Conservation (phyloP, 768 basidiomycete species). For the Panaeolus papilionaceus region DNA sequence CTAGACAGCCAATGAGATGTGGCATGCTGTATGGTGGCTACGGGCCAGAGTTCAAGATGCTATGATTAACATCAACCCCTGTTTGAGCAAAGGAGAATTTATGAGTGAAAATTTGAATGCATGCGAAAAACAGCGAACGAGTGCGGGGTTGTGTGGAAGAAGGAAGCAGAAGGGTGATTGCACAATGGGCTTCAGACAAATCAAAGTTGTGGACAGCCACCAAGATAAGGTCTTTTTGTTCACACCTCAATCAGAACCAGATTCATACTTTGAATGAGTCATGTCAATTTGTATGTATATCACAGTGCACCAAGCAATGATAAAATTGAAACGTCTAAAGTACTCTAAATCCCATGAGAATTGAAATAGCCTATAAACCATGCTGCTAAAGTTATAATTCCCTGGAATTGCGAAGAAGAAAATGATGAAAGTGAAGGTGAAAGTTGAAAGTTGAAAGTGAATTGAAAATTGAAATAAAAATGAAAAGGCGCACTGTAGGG, state of each 20-base stretch:
- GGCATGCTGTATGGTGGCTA: not conserved
- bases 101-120: not conserved
- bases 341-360: constrained; percentile 9
- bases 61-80: not conserved
- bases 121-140: not conserved
- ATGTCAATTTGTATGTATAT: not conserved
- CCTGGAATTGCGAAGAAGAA: not conserved
- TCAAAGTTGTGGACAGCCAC: not conserved
- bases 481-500: constrained; percentile 2
- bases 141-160: constrained; percentile 9
- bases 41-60: not conserved
- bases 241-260: too few species aligned
- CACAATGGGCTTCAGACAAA: not conserved
- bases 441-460: not conserved
- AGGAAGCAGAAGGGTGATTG: not conserved
- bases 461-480: not conserved
- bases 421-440: not conserved
- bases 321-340: constrained; percentile 8
- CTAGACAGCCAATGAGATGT: not conserved
- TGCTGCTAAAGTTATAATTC: not conserved
- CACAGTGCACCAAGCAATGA: constrained; percentile 2
- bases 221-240: too few species aligned
- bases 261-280: too few species aligned
- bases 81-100: not conserved
- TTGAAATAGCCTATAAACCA: constrained; percentile 6